These are phyloP conservation scores for Apiospora pterosperma DNA, from an alignment of 2,329 filamentous ascomycete species.

Conservation along the genomic window DNA sequence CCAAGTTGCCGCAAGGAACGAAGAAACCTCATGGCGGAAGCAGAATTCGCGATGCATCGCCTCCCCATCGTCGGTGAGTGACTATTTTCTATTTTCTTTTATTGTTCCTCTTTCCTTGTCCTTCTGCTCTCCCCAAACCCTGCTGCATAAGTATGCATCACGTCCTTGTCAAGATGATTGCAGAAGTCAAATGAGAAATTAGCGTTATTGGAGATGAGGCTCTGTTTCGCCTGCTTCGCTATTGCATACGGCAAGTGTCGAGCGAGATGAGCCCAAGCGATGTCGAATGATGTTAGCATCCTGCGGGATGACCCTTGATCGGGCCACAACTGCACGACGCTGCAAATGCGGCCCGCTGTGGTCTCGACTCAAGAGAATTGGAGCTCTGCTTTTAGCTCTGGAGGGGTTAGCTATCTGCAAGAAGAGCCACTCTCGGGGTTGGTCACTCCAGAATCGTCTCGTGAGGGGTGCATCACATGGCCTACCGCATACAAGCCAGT, in stretches of 20 bases:
- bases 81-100: conserved; percentile 6
- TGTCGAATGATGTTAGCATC: conserved; percentile 5
- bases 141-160: not conserved
- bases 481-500: not conserved
- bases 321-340: conserved; percentile 6
- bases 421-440: conserved; percentile 3
- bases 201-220: conserved; percentile 1
- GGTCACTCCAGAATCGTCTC: not conserved
- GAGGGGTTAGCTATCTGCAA: conserved; percentile 4
- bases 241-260: conserved; percentile 8
- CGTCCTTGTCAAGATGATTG: not conserved
- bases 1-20: conserved; percentile 43
- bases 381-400: conserved; percentile 4
- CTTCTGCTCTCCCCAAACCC: not conserved
- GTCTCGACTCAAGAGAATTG: conserved; percentile 7
- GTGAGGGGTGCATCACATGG: conserved; percentile 5
- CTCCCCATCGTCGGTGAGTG: conserved; percentile 47
- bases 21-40: conserved; percentile 41
- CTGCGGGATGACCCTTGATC: conserved; percentile 10
- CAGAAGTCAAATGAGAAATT: not conserved
- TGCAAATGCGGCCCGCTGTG: conserved; percentile 12
- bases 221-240: not conserved
- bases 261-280: conserved; percentile 1
- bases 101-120: conserved; percentile 2
- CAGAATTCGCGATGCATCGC: conserved; percentile 44